Evolutionary conservation across 2,329 filamentous ascomycete species (phyloP), one percentile per base, ranked within the genome.

Genomic region (Rasamsonia emersonii): DNA sequence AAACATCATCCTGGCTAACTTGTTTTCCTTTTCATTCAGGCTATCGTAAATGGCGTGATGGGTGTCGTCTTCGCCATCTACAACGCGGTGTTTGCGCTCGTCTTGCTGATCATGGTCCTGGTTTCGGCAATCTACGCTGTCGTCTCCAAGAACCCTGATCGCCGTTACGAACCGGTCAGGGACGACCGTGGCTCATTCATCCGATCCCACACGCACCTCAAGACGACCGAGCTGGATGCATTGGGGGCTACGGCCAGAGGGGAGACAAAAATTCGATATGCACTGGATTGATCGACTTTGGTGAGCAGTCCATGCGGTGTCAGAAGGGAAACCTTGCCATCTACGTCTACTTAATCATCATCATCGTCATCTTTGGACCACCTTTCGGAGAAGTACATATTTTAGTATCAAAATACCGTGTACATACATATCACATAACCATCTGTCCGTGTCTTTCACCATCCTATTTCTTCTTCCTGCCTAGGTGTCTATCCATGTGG

Each of bases 151-250:
- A 93, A 95, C 63, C 89, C 89, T 13, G 89, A 96, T 56, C 84
- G 82, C 21, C 80, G 86, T 40, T 96, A 96, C 62, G 86, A 93
- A 61, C 86, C 86, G 49, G 94, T 95, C 86, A 82, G 82, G 33
- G 89, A 96, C 50, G 89, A 96, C 60, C 81, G 89, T 49, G 85
- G 86, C 31, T 95, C 88, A 4, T 95, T 96, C 64, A 94, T 95
- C 77, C 94, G 94, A 68, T 94, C 86, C 8, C 83, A 93, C 58
- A 83, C 83, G 3, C 79, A 89, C 50, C 67, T 94, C 30, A 75
- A 81, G 4, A 93, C 86, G 5, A 20, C 30, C 18, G 88, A 95
- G 61, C 72, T 95, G 29, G 86, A 95, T 56, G 88, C 86, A 5
- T 68, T 95, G 34, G 88, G 84, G 43, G 84, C 82, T 9, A 93